Base-by-base conservation (phyloP, 805 yeast species). In the Nematodospora valgi region DNA sequence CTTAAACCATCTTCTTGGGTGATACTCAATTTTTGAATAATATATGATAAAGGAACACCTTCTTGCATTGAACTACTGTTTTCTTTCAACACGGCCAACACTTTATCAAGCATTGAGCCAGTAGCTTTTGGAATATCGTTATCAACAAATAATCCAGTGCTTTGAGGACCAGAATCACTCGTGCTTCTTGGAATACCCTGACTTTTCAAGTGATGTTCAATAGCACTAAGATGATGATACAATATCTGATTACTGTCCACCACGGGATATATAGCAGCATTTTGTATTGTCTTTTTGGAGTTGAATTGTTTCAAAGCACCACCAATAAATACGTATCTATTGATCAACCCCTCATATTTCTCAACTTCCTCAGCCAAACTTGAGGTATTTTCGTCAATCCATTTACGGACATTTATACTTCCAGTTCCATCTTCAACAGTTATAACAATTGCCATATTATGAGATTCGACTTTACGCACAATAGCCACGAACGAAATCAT, bases 361-460 rank as follows among this genome's bases (percentile, higher is more conserved):
- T 49, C 58, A 22, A 53, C 34, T 39, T 57, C 58, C 34, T 42
- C 64, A 45, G 44, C 51, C 6, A 62, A 57, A 9, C 63, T 51
- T 26, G 45, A 36, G n/a, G 55, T 38, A 27, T 50, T 53, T 24
- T 55, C 64, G 29, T 58, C 58, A 12, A 62, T 51, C 91, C 91
- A 84, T 43, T 73, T 72, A 48, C 82, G 72, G 31, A 83, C 70
- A 17, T 79, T 81, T 5, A 80, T 64, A 3, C 72, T 67, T 0
- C 87, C 59, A 35, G 93, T 80, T 8, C 93, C 91, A 54, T 84
- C 94, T 49, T 84, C 93, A n/a, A 84, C 51, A 13, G 79, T 76
- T 29, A 82, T 53, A 14, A 62, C 59, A 19, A 80, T 59, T 27
- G 78, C 76, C 6, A 81, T 66, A 2, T 83, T 72, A 39, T 71